phyloP scores from a whole-genome alignment of 306 rosid genomes.

The Mimosa bimucronata region DNA sequence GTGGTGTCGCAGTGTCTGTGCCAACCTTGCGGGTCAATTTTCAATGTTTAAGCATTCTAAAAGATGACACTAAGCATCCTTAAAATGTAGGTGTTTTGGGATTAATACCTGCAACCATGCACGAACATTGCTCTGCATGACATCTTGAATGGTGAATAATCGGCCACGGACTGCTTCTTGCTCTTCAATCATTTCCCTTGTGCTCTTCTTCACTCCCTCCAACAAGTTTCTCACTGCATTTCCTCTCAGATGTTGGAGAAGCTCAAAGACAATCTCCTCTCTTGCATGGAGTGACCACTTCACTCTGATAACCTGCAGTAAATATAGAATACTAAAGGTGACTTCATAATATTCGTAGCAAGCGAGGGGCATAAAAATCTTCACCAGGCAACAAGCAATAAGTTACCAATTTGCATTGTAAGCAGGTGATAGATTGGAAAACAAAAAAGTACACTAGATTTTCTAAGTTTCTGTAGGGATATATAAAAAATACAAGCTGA shows the following conservation, averaged over 20 bases:
- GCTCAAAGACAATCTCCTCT: slow-evolving; percentile 90
- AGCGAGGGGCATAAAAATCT: background rate
- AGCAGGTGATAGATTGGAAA: background rate
- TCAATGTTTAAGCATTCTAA: background rate
- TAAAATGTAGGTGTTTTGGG: slow-evolving; percentile 20
- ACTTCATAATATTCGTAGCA: background rate
- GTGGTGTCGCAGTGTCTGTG: background rate
- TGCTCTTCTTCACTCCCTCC: slow-evolving; percentile 64
- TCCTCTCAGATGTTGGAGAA: slow-evolving; percentile 87
- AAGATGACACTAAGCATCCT: background rate
- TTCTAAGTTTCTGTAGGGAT: background rate
- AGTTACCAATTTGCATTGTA: background rate
- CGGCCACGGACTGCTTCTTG: slow-evolving; percentile 99
- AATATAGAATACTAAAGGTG: slow-evolving; percentile 23
- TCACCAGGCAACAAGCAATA: background rate
- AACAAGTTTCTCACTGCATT: slow-evolving; percentile 57
- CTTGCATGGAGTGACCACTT: slow-evolving; percentile 99
- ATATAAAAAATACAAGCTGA: background rate
- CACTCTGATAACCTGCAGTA: slow-evolving; percentile 88
- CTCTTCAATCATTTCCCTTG: slow-evolving; percentile 95
- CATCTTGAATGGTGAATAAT: slow-evolving; percentile 95
- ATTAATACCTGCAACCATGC: slow-evolving; percentile 91
- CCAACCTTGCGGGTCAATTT: background rate
- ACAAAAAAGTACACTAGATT: too few species aligned
- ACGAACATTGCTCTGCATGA: slow-evolving; percentile 93